Base-by-base conservation (phyloP, 2,329 filamentous ascomycete species). In the Colletotrichum sojae region DNA sequence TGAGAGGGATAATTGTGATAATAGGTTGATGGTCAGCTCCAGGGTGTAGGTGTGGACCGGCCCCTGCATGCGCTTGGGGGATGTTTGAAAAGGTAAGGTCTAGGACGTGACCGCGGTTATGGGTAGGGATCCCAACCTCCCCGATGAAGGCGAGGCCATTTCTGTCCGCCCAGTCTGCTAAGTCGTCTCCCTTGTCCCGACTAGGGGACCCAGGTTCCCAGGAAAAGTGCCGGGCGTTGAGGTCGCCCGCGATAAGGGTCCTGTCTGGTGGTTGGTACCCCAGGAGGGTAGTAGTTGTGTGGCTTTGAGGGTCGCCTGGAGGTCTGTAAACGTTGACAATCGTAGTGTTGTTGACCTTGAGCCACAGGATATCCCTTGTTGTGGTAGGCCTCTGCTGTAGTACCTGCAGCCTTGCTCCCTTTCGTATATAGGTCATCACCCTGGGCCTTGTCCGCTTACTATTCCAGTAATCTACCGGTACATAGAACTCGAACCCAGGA, bases 1-100 rank as follows among this genome's bases (percentile, higher is more conserved):
- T 16, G 16, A 15, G 8, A 36, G 43, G 8, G 39, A 16, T 25
- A 13, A 49, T 63, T 10, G 15, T 39, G 1, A 18, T 31, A 20
- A 63, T 63, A 5, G 40, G 40, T 22, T 63, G 4, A 15, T 63
- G 40, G 15, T 56, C 27, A 25, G 60, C 52, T n/a, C 25, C 52
- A 48, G n/a, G 43, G n/a, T 63, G 25, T 46, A 63, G 13, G 5
- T 63, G 20, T 40, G 40, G 51, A 51, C 40, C 39, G 27, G 49
- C 31, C 8, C 43, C 22, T 22, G 22, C 22, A 22, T 22, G 4
- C 22, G 22, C 22, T 22, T 22, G 22, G 22, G 22, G 22, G 22
- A 25, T 25, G 4, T 25, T 25, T 25, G 22, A 25, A 5, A 63
- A 31, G 53, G 43, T 56, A 6, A 57, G 61, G 31, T 63, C 9